Conservation (phyloP, 2,329 filamentous ascomycete species). For the Whalleya microplaca region DNA sequence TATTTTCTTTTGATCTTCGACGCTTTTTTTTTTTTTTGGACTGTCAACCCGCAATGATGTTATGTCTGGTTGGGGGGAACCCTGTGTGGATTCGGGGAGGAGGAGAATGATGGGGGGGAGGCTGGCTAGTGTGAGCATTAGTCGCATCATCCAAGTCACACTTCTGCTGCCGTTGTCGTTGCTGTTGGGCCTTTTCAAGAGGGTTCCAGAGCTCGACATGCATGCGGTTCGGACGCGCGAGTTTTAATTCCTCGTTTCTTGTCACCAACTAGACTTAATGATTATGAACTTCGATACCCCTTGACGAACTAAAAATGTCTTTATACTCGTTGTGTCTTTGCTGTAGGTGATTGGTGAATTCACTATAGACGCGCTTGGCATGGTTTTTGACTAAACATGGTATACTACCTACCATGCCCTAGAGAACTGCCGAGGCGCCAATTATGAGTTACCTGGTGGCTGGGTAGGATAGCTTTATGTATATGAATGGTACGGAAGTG, state of each 20-base stretch:
- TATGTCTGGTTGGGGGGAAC: not conserved
- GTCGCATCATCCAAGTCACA: not conserved
- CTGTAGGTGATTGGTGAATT: too few species aligned
- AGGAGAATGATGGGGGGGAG: too few species aligned
- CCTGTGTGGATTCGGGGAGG: not conserved
- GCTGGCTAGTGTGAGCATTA: not conserved
- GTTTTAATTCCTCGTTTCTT: not conserved
- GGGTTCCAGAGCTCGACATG: not conserved
- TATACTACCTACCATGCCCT: too few species aligned
- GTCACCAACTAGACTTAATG: conserved; percentile 22
- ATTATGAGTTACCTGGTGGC: too few species aligned
- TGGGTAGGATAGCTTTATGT: too few species aligned
- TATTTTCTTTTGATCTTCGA: too few species aligned
- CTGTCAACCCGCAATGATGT: not conserved
- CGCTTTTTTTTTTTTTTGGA: too few species aligned
- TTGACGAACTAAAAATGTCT: not conserved
- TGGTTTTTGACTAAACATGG: too few species aligned
- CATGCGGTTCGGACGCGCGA: not conserved
- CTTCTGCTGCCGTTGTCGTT: not conserved
- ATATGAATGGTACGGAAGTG: not conserved
- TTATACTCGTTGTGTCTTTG: not conserved
- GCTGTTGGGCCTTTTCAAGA: not conserved
- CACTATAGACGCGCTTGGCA: too few species aligned
- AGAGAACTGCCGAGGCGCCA: too few species aligned
- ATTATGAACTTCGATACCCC: conserved; percentile 35